Conservation (phyloP, 2,329 filamentous ascomycete genomes). For the Penicillium sp. region DNA sequence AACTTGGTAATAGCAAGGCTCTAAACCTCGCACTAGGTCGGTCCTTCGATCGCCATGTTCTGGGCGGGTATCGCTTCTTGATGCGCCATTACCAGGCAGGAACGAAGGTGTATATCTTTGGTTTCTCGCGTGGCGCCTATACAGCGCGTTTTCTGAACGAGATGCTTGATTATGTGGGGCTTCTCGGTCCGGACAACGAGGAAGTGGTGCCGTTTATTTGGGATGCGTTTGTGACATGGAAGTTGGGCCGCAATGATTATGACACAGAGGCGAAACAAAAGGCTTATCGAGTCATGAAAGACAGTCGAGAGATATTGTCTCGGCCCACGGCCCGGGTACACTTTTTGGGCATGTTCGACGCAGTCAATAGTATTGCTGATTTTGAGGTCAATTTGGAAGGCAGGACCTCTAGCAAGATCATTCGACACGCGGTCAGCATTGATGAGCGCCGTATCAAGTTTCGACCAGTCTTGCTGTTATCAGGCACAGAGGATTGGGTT, state of each 20-base stretch:
- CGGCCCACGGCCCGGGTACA: constrained; percentile 17
- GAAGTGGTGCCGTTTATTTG: constrained; percentile 79
- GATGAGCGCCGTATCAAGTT: constrained; percentile 57
- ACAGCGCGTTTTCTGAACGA: constrained; percentile 71
- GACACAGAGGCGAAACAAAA: constrained; percentile 28
- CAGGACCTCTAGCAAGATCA: constrained; percentile 43
- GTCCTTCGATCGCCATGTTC: constrained; percentile 74
- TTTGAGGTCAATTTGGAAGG: constrained; percentile 15
- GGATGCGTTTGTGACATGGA: constrained; percentile 47
- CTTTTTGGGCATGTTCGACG: constrained; percentile 30
- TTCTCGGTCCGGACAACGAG: constrained; percentile 74
- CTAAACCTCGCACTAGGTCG: constrained; percentile 69
- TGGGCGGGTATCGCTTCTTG: constrained; percentile 73
- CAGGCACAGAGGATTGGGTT: neutral
- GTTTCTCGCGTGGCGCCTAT: constrained; percentile 68
- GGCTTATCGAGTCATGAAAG: constrained; percentile 70
- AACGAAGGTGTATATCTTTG: constrained; percentile 65
- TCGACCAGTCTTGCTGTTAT: constrained; percentile 22
- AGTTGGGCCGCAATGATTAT: constrained; percentile 6
- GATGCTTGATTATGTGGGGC: constrained; percentile 76
- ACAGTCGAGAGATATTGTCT: constrained; percentile 72
- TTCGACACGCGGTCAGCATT: constrained; percentile 55
- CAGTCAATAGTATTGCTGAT: constrained; percentile 26
- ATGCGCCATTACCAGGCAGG: constrained; percentile 65
- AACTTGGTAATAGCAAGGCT: constrained; percentile 8